phyloP scores from a whole-genome alignment of 2,329 filamentous ascomycete species.

The Aspergillus fijiensis region DNA sequence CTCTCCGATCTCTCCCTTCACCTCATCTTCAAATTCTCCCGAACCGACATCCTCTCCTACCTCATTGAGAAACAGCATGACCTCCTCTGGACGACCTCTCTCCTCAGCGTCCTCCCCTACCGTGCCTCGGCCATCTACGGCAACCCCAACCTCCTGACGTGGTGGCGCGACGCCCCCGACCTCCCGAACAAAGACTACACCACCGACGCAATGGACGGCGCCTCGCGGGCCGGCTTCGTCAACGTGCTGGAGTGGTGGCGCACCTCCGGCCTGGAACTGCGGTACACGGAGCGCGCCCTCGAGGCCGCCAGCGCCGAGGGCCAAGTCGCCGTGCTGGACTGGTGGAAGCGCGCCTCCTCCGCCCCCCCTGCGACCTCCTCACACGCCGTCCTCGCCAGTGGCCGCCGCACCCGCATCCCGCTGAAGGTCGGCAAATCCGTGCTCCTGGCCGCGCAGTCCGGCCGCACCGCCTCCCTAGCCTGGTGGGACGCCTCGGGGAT shows the following conservation, averaged over 20 bases:
- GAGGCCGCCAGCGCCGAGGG: slow-evolving; percentile 85
- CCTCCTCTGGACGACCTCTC: slow-evolving; percentile 83
- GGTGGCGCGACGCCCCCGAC: slow-evolving; percentile 81
- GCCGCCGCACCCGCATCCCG: slow-evolving; percentile 37
- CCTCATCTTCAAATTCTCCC: slow-evolving; percentile 86
- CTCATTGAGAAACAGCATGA: slow-evolving; percentile 66
- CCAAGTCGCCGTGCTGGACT: slow-evolving; percentile 81
- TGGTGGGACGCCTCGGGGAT: slow-evolving; percentile 89
- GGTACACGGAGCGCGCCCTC: slow-evolving; percentile 82
- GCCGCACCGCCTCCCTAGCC: slow-evolving; percentile 71
- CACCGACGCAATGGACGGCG: slow-evolving; percentile 79
- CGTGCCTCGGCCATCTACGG: slow-evolving; percentile 87
- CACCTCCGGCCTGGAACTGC: slow-evolving; percentile 72
- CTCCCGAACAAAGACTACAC: slow-evolving; percentile 87
- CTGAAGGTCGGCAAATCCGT: slow-evolving; percentile 84
- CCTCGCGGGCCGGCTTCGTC: slow-evolving; percentile 80
- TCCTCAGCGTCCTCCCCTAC: slow-evolving; percentile 76
- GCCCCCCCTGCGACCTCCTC: slow-evolving; percentile 51
- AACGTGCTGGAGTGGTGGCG: slow-evolving; percentile 92
- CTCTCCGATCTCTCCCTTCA: slow-evolving; percentile 81
- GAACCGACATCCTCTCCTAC: slow-evolving; percentile 74
- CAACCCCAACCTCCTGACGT: slow-evolving; percentile 79
- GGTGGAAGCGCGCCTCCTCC: slow-evolving; percentile 77
- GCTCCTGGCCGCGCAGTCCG: slow-evolving; percentile 78
- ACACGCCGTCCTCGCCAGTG: not conserved